Conservation (phyloP, 2,329 filamentous ascomycete genomes). For the Allantophomopsis cytisporea region DNA sequence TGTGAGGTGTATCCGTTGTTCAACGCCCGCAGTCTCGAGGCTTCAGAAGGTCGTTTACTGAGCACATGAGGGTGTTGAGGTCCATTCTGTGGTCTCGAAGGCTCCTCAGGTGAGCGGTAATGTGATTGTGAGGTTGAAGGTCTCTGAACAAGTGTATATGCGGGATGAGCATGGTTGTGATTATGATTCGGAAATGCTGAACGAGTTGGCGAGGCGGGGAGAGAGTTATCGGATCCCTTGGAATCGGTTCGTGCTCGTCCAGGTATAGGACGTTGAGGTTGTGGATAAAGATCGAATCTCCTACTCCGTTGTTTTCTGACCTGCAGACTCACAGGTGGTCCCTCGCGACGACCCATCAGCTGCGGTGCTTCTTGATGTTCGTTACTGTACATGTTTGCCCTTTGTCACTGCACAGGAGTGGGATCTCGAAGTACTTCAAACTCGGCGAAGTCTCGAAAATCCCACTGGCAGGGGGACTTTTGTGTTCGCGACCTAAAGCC, state of each 20-base stretch:
- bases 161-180: background rate
- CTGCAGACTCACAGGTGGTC: background rate
- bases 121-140: background rate
- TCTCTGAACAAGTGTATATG: background rate
- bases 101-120: background rate
- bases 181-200: background rate
- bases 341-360: no score
- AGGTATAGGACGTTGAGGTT: constrained; percentile 7
- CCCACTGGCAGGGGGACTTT: no score
- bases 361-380: no score
- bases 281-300: constrained; percentile 16
- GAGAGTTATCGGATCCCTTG: no score
- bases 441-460: no score
- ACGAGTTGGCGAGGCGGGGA: background rate
- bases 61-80: constrained; percentile 4
- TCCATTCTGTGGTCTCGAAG: no score
- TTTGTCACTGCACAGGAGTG: no score
- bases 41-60: constrained; percentile 16
- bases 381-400: no score
- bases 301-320: constrained; percentile 10
- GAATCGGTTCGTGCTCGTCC: background rate
- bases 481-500: no score
- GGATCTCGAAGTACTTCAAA: no score
- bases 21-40: constrained; percentile 16
- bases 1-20: constrained; percentile 16